Percentiles rank a stretch among this genome's conserved stretches.
phyloP scores from a whole-genome alignment of 805 yeast species.

The Yarrowia sp. region DNA sequence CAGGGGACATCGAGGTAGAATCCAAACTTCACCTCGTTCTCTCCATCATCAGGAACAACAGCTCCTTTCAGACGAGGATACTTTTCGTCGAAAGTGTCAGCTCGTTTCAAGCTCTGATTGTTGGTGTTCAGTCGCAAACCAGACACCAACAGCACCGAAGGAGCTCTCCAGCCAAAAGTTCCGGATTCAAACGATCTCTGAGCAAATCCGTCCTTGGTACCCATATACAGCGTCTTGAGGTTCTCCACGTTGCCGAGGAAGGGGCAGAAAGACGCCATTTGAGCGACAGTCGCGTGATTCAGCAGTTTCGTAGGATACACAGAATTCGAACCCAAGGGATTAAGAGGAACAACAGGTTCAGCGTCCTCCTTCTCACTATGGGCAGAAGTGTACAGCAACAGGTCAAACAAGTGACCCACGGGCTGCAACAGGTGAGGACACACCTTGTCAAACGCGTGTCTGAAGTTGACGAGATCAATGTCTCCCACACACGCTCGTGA shows the following conservation, averaged over 20 bases:
- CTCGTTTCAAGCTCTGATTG: constrained; percentile 10
- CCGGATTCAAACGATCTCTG: constrained; percentile 85
- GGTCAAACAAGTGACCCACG: constrained; percentile 55
- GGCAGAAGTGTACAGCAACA: constrained; percentile 51
- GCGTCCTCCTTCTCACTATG: constrained; percentile 39
- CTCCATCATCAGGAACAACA: constrained; percentile 27
- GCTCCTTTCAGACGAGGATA: constrained; percentile 41
- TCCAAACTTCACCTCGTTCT: constrained; percentile 61
- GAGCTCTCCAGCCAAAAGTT: constrained; percentile 89
- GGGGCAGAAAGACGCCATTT: constrained; percentile 53
- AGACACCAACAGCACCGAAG: constrained; percentile 71
- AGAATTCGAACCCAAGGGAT: constrained; percentile 26
- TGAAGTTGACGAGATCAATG: constrained; percentile 36
- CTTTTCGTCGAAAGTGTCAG: constrained; percentile 37
- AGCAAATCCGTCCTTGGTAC: constrained; percentile 82
- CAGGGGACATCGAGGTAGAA: constrained; percentile 75
- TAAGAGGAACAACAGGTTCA: constrained; percentile 9
- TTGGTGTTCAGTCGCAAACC: constrained; percentile 56
- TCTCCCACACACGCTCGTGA: constrained; percentile 14
- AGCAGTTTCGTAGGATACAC: constrained; percentile 51
- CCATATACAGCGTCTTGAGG: constrained; percentile 69
- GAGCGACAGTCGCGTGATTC: constrained; percentile 53
- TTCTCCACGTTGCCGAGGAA: constrained; percentile 43
- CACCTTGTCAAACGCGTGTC: constrained; percentile 42
- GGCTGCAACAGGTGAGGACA: constrained; percentile 57